Evolutionary conservation across 306 rosid genomes (phyloP), one percentile per base, ranked within the genome.

Genomic region (Medicago ruthenica): DNA sequence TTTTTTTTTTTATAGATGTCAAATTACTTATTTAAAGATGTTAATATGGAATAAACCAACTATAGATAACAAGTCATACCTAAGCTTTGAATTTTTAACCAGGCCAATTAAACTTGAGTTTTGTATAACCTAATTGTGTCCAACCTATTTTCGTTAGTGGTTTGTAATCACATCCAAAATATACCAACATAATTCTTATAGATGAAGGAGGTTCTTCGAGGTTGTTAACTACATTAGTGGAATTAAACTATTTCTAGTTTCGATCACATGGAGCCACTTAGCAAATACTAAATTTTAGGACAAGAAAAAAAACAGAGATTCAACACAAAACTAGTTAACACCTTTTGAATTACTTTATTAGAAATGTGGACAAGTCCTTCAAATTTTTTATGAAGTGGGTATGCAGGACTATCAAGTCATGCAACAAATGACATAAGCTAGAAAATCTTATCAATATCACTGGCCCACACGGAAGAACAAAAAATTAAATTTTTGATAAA

Each of bases 271-370:
- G 78, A 53, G 48, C 51, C 37, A 41, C 73, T 53, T 5, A 40
- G 36, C 5, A 31, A 61, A 70, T 39, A 22, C 13, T n/a, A n/a
- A n/a, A 11, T 45, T 41, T 70, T 70, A 21, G 65, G 58, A 57
- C 57, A 42, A 4, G 61, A 6, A 45, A 24, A 64, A 76, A 59
- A 41, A 17, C 8, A n/a, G 50, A 9, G 39, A 67, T 41, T 21
- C 54, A 70, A 74, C 39, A 12, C 67, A 50, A 67, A 70, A n/a
- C 48, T 41, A 16, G n/a, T 13, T 14, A 69, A 50, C 20, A 27
- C 68, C 20, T 66, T 73, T 82, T 77, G n/a, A 77, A 34, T 61
- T 78, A 78, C 72, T 67, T 67, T 67, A 67, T 67, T 67, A 67
- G 17, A 61, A 71, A 48, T 24, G n/a, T 60, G 10, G 22, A 21